Evolutionary conservation across 768 basidiomycete species (phyloP).

Genomic region (Lentinus tigrinus): DNA sequence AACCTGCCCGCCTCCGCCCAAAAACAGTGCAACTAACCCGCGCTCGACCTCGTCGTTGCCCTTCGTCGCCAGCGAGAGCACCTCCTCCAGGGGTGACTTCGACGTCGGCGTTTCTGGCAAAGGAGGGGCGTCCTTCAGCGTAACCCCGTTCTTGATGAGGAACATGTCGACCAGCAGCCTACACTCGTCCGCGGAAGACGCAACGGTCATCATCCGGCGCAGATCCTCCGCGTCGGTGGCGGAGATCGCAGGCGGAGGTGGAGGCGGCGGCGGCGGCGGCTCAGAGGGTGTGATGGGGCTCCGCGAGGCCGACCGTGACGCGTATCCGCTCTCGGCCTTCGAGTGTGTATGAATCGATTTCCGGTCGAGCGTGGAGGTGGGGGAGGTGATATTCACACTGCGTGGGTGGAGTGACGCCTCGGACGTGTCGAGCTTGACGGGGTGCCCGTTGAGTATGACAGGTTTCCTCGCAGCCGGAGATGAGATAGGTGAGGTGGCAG

Average conservation of each 20-base stretch:
- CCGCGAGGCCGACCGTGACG: slow-evolving; percentile 12
- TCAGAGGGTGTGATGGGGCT: slow-evolving; percentile 11
- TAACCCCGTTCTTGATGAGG: slow-evolving; percentile 40
- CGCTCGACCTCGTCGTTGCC: slow-evolving; percentile 19
- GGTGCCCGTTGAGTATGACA: slow-evolving; percentile 8
- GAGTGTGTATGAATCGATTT: slow-evolving; percentile 6
- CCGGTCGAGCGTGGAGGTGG: slow-evolving; percentile 3
- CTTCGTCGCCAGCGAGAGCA: slow-evolving; percentile 9
- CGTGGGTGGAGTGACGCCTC: slow-evolving; percentile 8
- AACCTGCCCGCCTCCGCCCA: slow-evolving; percentile 16
- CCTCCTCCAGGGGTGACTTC: slow-evolving; percentile 9
- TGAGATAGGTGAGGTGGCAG: not conserved
- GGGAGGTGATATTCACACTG: not conserved
- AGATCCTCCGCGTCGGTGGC: slow-evolving; percentile 60
- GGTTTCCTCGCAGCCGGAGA: slow-evolving; percentile 3
- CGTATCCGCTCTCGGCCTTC: slow-evolving; percentile 19
- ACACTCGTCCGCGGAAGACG: slow-evolving; percentile 80
- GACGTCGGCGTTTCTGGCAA: not conserved
- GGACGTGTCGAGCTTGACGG: slow-evolving; percentile 13
- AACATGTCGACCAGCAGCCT: slow-evolving; percentile 83
- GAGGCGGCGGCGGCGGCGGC: slow-evolving; percentile 19
- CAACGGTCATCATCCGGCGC: slow-evolving; percentile 61
- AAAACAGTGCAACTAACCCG: slow-evolving; percentile 22
- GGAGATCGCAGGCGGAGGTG: slow-evolving; percentile 32
- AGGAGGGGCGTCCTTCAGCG: slow-evolving; percentile 2